Evolutionary conservation across 495 filamentous ascomycete species (phyloP).

Genomic region (Penicillium diatomitis): DNA sequence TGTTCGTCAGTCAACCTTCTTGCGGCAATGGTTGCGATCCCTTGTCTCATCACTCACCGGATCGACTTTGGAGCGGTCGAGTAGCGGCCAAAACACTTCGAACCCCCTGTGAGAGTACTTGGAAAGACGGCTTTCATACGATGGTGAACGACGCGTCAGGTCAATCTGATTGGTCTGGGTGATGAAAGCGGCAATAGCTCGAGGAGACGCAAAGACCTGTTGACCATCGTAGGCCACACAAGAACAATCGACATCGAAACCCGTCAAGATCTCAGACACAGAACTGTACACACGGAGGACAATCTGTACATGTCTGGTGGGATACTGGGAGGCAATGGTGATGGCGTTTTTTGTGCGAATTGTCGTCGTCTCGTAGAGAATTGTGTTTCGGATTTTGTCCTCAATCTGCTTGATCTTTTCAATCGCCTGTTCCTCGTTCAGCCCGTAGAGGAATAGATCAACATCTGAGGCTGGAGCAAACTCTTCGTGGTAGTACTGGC

Average conservation of each 20-base stretch:
- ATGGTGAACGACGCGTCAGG: slow-evolving; percentile 66
- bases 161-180: slow-evolving; percentile 76
- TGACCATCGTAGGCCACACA: slow-evolving; percentile 70
- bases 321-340: slow-evolving; percentile 75
- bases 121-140: slow-evolving; percentile 78
- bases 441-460: slow-evolving; percentile 73
- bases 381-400: slow-evolving; percentile 53
- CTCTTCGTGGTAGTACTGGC: slow-evolving; percentile 69
- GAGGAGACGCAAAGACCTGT: slow-evolving; percentile 63
- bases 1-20: neutral
- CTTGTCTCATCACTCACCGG: slow-evolving; percentile 30
- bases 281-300: slow-evolving; percentile 78
- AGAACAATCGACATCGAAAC: slow-evolving; percentile 79
- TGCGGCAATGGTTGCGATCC: neutral
- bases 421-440: slow-evolving; percentile 61
- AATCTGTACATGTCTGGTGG: slow-evolving; percentile 72
- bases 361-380: slow-evolving; percentile 66
- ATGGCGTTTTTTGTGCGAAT: slow-evolving; percentile 76
- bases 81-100: slow-evolving; percentile 64
- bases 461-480: slow-evolving; percentile 77
- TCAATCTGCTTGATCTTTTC: slow-evolving; percentile 80
- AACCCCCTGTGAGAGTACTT: slow-evolving; percentile 81
- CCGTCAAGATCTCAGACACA: slow-evolving; percentile 69
- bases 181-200: slow-evolving; percentile 63
- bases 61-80: slow-evolving; percentile 65